Base-by-base conservation (phyloP, 2,329 filamentous ascomycete genomes). In the Aureobasidium sp. region DNA sequence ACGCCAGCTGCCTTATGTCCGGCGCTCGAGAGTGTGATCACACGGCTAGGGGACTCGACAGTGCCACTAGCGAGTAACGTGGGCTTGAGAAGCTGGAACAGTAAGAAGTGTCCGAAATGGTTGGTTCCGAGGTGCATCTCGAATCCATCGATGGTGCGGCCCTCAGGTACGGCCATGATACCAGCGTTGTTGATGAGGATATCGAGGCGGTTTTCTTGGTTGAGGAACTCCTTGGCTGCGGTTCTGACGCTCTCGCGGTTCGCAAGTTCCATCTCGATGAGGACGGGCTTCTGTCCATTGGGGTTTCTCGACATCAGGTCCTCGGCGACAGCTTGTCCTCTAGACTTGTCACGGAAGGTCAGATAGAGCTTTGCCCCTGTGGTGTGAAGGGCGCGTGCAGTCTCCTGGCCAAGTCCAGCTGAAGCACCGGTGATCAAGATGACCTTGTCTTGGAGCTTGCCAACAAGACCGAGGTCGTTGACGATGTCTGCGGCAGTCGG, bases 91-190 rank as follows among this genome's bases (percentile, higher is more conserved):
- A 83, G 74, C n/a, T 80, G 73, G 63, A 81, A 79, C 25, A 85
- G 73, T 0, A 83, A 72, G 70, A 83, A 84, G 63, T 83, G 80
- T 9, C 72, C 75, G 0, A 86, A 70, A 66, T 84, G 77, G 67
- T 85, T 84, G 7, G 75, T 78, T 27, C 74, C 80, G 63, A 84
- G 78, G 63, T 84, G 81, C 0, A 67, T 66, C 66, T 85, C 81
- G 64, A 77, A 78, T 21, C 78, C 79, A 58, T 82, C 79, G 16
- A 65, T 64, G 3, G 77, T 81, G 54, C 68, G 64, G 66, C 66
- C 16, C 53, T 75, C 62, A 21, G 76, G 70, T 36, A 65, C 63
- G 11, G 71, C 72, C 68, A 80, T 78, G 58, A 83, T 74, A 8
- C 73, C 78, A 0, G 75, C 78, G 65, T 80, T 81, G 67, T 70